These are phyloP conservation scores for Chlorella sorokiniana DNA, from an alignment of 139 green algal species.

Conservation along the genomic window DNA sequence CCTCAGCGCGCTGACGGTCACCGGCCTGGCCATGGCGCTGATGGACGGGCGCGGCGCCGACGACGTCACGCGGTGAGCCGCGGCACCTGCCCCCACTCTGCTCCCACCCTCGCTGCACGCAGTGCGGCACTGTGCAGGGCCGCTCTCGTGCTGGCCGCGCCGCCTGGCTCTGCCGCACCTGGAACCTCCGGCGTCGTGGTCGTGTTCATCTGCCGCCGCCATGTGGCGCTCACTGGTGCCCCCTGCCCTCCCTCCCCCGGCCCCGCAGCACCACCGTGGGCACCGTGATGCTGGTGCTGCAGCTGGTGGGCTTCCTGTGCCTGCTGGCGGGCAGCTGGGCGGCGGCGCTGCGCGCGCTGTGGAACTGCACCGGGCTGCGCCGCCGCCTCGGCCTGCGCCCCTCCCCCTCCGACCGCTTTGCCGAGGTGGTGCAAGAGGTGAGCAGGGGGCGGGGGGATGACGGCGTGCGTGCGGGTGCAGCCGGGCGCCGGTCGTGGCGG, in stretches of 20 bases:
- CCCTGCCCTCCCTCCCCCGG: neutral
- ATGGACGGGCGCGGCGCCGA: constrained; percentile 15
- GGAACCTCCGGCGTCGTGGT: too few species aligned
- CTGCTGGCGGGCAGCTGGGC: neutral
- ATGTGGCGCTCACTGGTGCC: neutral
- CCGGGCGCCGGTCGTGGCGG: neutral
- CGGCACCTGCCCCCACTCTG: neutral
- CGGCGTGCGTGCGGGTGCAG: neutral
- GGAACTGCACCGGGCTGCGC: neutral
- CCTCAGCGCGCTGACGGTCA: neutral
- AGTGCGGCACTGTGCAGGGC: too few species aligned
- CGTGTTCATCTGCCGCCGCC: neutral
- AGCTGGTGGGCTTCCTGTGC: constrained; percentile 9
- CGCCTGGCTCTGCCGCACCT: neutral
- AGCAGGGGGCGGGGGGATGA: neutral
- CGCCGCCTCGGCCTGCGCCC: constrained; percentile 17
- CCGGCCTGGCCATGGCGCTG: constrained; percentile 7
- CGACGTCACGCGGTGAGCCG: constrained; percentile 6
- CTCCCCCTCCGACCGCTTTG: constrained; percentile 16
- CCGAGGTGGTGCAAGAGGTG: constrained; percentile 14
- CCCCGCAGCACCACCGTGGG: neutral
- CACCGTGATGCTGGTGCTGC: constrained; percentile 10
- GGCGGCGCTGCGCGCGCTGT: neutral
- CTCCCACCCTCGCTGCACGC: neutral
- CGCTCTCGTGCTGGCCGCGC: too few species aligned